phyloP scores from a whole-genome alignment of 768 basidiomycete species.

The Lactarius quietus region DNA sequence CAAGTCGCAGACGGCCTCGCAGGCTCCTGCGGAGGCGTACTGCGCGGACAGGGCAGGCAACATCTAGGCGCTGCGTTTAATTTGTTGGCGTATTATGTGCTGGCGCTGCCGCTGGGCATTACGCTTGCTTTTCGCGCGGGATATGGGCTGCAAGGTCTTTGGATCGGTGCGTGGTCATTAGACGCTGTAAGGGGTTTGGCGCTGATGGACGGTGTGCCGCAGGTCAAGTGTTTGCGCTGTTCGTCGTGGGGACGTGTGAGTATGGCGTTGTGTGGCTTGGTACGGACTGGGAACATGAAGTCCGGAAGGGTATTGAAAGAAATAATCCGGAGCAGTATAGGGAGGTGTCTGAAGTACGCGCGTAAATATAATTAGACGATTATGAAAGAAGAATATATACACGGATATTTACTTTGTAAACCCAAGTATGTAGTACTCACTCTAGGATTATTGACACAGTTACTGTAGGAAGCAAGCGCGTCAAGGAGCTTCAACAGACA shows the following conservation, averaged over 20 bases:
- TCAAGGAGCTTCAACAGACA: too few relatives aligned
- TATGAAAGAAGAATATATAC: not conserved
- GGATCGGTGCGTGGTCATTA: constrained; percentile 40
- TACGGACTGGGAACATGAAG: constrained; percentile 48
- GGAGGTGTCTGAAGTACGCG: constrained; percentile 9
- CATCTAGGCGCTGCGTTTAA: constrained; percentile 75
- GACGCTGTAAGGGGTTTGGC: too few relatives aligned
- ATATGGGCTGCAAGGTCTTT: constrained; percentile 49
- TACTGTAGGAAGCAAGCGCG: too few relatives aligned
- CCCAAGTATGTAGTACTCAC: not conserved
- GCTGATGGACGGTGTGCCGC: not conserved
- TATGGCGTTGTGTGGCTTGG: constrained; percentile 56
- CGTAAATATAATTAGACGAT: not conserved
- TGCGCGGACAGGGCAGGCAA: constrained; percentile 55
- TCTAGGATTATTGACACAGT: too few relatives aligned
- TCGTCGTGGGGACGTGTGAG: constrained; percentile 66
- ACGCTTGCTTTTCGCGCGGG: constrained; percentile 44
- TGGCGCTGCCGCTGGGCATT: constrained; percentile 51
- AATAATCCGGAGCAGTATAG: constrained; percentile 27
- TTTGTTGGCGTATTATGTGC: constrained; percentile 56
- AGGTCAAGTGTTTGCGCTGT: constrained; percentile 74
- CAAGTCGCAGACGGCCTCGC: constrained; percentile 53
- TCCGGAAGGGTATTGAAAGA: constrained; percentile 39
- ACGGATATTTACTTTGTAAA: not conserved
- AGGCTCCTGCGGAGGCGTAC: constrained; percentile 47